Evolutionary conservation across 169 alveolate species (phyloP), one percentile per base, ranked within the genome.

Genomic region (Plasmodium inui): DNA sequence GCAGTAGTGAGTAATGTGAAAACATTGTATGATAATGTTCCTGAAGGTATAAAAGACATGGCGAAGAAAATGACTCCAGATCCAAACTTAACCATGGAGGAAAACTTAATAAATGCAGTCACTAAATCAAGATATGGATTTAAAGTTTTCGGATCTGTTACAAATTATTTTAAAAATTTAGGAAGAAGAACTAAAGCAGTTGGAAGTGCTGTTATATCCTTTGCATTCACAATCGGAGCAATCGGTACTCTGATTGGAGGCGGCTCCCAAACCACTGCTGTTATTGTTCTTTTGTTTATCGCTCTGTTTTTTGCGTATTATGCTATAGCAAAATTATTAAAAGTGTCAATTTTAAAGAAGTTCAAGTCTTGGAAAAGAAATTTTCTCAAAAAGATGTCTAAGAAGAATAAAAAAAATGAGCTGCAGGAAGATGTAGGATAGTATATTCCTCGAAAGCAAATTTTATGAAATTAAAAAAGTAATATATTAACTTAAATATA

Each of bases 1-100:
- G 30, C 76, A 82, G 73, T 82, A 19, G n/a, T 82, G 17, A 79
- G 3, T 79, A 79, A 79, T 41, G 84, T 79, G 3, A 57, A 82
- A 82, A 28, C 32, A 53, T 30, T 82, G 14, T 82, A 3, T 55
- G 71, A 82, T 14, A 17, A 17, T 53, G 79, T n/a, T 82, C 30
- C 37, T 55, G 61, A 28, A 12, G 7, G 28, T 53, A 30, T 82
- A 39, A 82, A 30, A 41, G 90, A 55, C 2, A 57, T 53, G 37
- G 70, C 53, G 55, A 82, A 14, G 10, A 82, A 19, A 30, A 0
- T 34, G 12, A 5, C 32, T 37, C 30, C 14, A 46, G 53, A 46
- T 41, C 5, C 67, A 80, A 26, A n/a, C 5, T 4, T 80, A 46
- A 8, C 30, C 32, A 80, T 41, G 50, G 71, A 22, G 28, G 30